A percentile compares a stretch with the other conserved stretches of the same genome.
phyloP scores from a whole-genome alignment of 148 eudicot genomes.

The Rhododendron mucronatum region DNA sequence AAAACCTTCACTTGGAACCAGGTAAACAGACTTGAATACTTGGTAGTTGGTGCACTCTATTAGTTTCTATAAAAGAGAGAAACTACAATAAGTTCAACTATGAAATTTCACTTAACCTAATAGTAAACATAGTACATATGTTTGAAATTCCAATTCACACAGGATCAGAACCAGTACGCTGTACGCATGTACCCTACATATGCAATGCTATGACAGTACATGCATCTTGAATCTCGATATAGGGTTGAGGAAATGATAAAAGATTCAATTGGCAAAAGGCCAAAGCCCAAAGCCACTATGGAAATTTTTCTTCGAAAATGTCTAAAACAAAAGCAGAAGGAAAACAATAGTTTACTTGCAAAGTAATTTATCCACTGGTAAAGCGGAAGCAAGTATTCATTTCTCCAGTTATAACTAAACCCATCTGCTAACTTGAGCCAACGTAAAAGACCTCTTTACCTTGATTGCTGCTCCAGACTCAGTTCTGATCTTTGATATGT shows the following conservation, averaged over 20 bases:
- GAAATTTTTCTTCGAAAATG: neutral
- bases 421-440: neutral
- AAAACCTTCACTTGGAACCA: neutral
- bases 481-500: conserved; percentile 73
- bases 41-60: neutral
- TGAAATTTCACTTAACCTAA: neutral
- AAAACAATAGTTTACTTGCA: neutral
- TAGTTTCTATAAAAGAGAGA: neutral
- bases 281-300: neutral
- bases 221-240: neutral
- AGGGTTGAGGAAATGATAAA: neutral
- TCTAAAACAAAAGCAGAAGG: neutral
- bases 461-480: conserved; percentile 94
- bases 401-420: neutral
- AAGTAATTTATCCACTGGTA: neutral
- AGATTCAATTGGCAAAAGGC: neutral
- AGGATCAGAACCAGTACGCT: neutral
- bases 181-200: neutral
- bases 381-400: neutral
- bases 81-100: neutral
- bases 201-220: neutral
- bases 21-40: neutral
- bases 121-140: neutral
- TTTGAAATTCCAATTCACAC: neutral
- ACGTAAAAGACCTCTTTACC: conserved; percentile 30